phyloP scores from a whole-genome alignment of 176 grass and related monocot species.

The Melocanna baccifera region DNA sequence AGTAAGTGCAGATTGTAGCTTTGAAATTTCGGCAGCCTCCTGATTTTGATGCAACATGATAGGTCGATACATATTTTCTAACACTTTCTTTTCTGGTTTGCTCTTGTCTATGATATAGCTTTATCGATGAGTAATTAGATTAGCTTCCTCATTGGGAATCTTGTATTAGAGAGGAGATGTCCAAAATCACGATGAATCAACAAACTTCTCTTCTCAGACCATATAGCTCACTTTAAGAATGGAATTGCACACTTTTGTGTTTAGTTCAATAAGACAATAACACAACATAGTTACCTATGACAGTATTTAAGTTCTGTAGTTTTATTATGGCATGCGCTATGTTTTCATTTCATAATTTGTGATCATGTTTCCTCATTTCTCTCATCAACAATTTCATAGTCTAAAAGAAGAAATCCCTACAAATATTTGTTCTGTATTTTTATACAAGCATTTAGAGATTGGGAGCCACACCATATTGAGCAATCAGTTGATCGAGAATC shows the following conservation, averaged over 20 bases:
- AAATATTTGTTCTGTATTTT: slow-evolving; percentile 87
- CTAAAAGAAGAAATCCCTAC: slow-evolving; percentile 80
- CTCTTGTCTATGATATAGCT: not conserved
- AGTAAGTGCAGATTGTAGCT: not conserved
- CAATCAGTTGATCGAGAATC: slow-evolving; percentile 44
- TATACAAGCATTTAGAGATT: slow-evolving; percentile 84
- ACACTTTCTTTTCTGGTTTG: not conserved
- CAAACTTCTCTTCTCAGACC: not conserved
- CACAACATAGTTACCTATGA: not conserved
- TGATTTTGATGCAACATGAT: not conserved
- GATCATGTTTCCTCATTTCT: slow-evolving; percentile 24
- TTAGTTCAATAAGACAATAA: slow-evolving; percentile 9
- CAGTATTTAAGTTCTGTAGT: not conserved
- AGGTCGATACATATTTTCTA: not conserved
- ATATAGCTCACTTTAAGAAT: slow-evolving; percentile 10
- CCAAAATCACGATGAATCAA: not conserved
- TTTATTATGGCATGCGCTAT: not conserved
- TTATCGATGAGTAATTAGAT: slow-evolving; percentile 2
- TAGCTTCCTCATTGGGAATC: slow-evolving; percentile 12
- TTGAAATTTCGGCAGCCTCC: not conserved
- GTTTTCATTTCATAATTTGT: not conserved
- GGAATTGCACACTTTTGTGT: not conserved
- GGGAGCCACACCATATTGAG: slow-evolving; percentile 61
- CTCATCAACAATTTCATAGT: slow-evolving; percentile 51
- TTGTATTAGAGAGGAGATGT: slow-evolving; percentile 12